These are phyloP conservation scores for Atkinsonella texensis DNA, from an alignment of 2,329 filamentous ascomycete genomes.

Conservation along the genomic window DNA sequence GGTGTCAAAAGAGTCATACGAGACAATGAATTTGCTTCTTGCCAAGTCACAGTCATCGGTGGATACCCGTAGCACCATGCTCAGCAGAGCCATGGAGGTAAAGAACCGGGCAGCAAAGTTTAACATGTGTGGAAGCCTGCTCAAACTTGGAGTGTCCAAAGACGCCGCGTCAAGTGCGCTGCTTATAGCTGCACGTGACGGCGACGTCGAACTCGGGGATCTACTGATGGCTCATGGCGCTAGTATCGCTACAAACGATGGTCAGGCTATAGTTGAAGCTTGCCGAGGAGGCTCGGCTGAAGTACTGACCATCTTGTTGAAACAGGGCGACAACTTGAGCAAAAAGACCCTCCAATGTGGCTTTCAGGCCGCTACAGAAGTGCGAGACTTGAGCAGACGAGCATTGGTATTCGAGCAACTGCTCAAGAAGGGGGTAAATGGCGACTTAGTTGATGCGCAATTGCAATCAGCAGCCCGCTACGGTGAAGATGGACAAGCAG, in stretches of 20 bases:
- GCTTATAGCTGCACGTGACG: slow-evolving; percentile 38
- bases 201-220: slow-evolving; percentile 38
- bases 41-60: slow-evolving; percentile 21
- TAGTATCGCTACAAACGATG: slow-evolving; percentile 36
- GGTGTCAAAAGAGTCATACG: slow-evolving; percentile 30
- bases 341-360: slow-evolving; percentile 34
- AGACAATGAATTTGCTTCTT: slow-evolving; percentile 36
- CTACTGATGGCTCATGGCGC: slow-evolving; percentile 41
- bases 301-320: slow-evolving; percentile 38
- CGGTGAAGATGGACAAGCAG: slow-evolving; percentile 33
- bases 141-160: slow-evolving; percentile 33
- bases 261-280: slow-evolving; percentile 42
- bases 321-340: slow-evolving; percentile 24
- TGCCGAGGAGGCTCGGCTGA: slow-evolving; percentile 37
- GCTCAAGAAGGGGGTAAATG: slow-evolving; percentile 35
- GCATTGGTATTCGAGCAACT: slow-evolving; percentile 39
- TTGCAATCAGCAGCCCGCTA: slow-evolving; percentile 40
- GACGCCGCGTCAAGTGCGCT: slow-evolving; percentile 36
- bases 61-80: slow-evolving; percentile 26
- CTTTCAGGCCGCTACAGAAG: slow-evolving; percentile 43
- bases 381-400: slow-evolving; percentile 36
- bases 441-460: slow-evolving; percentile 39
- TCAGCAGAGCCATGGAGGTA: slow-evolving; percentile 31
- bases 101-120: slow-evolving; percentile 27
- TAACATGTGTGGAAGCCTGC: slow-evolving; percentile 31